Evolutionary conservation across 2,329 filamentous ascomycete genomes (phyloP).

Genomic region (Raffaelea ambrosiae): DNA sequence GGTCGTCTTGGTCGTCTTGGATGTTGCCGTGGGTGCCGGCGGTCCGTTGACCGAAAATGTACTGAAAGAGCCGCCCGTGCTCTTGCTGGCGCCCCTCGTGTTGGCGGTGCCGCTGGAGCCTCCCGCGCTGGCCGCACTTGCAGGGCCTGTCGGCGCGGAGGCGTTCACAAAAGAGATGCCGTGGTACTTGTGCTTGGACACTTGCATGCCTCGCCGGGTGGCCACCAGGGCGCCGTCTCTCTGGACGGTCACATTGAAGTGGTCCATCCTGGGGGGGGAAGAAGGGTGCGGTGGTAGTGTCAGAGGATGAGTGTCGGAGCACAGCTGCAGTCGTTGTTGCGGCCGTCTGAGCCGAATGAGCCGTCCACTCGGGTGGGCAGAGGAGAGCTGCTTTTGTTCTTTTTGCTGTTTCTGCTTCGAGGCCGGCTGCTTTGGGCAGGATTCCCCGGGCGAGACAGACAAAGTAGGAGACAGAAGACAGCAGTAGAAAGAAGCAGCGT

Average conservation of each 20-base stretch:
- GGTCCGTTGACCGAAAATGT: not conserved
- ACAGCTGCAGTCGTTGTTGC: too few relatives aligned
- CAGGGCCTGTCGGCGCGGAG: constrained; percentile 12
- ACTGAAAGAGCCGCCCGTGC: not conserved
- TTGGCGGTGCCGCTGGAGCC: not conserved
- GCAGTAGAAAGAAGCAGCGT: too few relatives aligned
- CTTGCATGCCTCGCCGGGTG: constrained; percentile 28
- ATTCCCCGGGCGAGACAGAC: too few relatives aligned
- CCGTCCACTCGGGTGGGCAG: too few relatives aligned
- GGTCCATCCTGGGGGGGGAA: constrained; percentile 21
- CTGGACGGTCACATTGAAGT: constrained; percentile 28
- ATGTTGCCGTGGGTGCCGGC: not conserved
- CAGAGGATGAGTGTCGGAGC: too few relatives aligned
- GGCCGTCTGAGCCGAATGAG: too few relatives aligned
- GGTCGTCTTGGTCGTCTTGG: not conserved
- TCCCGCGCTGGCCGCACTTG: not conserved
- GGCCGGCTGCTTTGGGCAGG: too few relatives aligned
- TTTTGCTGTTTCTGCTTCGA: too few relatives aligned
- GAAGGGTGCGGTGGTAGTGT: too few relatives aligned
- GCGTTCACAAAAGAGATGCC: constrained; percentile 30
- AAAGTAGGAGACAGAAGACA: too few relatives aligned
- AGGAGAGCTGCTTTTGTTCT: too few relatives aligned
- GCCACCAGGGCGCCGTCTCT: constrained; percentile 27
- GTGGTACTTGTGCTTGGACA: constrained; percentile 30
- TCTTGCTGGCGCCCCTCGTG: not conserved